Evolutionary conservation across 169 alveolate genomes (phyloP).

Genomic region (Plasmodium malariae): DNA sequence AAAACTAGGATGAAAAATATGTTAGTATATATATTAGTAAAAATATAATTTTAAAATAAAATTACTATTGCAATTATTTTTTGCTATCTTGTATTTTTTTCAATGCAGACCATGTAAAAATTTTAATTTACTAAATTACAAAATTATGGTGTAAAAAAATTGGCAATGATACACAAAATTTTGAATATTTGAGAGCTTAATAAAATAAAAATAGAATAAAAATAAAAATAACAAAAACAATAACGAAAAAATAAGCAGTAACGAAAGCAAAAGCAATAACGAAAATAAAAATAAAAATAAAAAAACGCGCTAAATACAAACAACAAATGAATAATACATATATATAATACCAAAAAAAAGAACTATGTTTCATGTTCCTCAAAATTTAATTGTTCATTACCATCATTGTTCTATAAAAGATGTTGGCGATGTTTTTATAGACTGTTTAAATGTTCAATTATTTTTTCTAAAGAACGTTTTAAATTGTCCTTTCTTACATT

Average conservation of each 20-base stretch:
- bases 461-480: conserved; percentile 69
- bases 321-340: background rate
- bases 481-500: conserved; percentile 57
- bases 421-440: conserved; percentile 72
- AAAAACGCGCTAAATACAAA: background rate
- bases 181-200: background rate
- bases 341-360: background rate
- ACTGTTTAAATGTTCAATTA: conserved; percentile 60
- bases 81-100: background rate
- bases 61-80: no score
- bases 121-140: no score
- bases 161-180: background rate
- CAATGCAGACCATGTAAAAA: background rate
- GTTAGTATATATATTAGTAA: background rate
- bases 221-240: no score
- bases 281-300: background rate
- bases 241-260: no score
- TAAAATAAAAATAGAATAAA: background rate
- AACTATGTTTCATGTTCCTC: conserved; percentile 57
- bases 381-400: conserved; percentile 75
- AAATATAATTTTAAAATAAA: no score
- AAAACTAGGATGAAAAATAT: background rate
- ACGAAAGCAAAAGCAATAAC: background rate
- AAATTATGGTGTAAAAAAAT: no score
- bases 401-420: conserved; percentile 68